phyloP scores from a whole-genome alignment of 805 yeast species.

The Saturnispora hagleri region DNA sequence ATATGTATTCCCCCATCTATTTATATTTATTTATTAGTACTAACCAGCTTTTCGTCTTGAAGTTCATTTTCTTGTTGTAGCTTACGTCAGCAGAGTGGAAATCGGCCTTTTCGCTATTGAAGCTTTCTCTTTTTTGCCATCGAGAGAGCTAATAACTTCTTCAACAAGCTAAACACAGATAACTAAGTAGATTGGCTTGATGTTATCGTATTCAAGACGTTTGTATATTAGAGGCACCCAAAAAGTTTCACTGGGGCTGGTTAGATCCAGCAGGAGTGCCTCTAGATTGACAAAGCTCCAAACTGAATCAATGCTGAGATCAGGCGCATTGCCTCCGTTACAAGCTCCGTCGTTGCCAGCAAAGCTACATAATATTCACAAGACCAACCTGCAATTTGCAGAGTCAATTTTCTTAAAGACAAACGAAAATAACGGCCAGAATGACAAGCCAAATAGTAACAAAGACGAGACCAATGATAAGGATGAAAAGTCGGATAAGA shows the following conservation, averaged over 20 bases:
- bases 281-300: conserved; percentile 13
- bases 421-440: neutral
- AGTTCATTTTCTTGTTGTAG: neutral
- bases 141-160: neutral
- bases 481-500: neutral
- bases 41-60: neutral
- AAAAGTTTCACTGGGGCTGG: neutral
- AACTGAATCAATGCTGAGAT: conserved; percentile 10
- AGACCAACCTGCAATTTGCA: neutral
- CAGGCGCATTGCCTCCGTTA: neutral
- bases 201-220: conserved; percentile 4
- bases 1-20: neutral
- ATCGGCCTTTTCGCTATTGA: neutral
- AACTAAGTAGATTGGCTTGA: neutral
- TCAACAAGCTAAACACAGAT: neutral
- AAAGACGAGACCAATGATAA: conserved; percentile 6
- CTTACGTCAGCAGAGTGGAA: neutral
- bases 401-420: conserved; percentile 1
- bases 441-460: neutral
- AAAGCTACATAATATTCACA: neutral
- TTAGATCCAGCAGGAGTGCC: conserved; percentile 3
- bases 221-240: neutral
- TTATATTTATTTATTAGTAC: neutral
- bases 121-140: conserved; percentile 1
- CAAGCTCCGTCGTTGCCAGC: neutral